phyloP scores from a whole-genome alignment of 1,139 yeast genomes.

The Geotrichum klebahnii region DNA sequence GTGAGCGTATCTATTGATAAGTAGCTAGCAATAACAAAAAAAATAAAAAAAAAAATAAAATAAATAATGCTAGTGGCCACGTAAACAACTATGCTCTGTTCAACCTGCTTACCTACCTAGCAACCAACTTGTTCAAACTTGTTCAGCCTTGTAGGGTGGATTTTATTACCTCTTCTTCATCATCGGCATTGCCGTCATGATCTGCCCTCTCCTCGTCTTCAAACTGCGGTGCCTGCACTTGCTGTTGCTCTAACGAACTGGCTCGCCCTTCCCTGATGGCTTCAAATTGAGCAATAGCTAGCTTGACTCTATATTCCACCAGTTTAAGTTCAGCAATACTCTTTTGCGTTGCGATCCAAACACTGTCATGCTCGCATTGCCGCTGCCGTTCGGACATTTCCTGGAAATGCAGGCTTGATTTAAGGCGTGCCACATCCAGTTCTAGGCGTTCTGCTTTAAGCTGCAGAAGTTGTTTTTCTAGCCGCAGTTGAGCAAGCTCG shows the following conservation, averaged over 20 bases:
- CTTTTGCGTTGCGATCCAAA: neutral
- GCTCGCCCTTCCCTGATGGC: neutral
- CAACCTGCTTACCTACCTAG: too few relatives aligned
- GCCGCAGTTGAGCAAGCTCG: neutral
- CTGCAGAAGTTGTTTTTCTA: conserved; percentile 3
- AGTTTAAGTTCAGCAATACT: conserved; percentile 11
- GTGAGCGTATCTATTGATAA: too few relatives aligned
- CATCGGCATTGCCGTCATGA: too few relatives aligned
- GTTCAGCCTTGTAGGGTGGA: too few relatives aligned
- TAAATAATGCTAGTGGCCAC: too few relatives aligned
- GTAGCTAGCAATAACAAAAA: too few relatives aligned
- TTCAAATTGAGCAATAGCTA: conserved; percentile 4
- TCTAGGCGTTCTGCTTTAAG: conserved; percentile 13
- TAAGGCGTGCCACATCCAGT: conserved; percentile 14
- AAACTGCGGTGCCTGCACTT: neutral
- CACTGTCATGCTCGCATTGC: neutral
- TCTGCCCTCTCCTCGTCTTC: too few relatives aligned
- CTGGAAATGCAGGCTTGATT: conserved; percentile 3
- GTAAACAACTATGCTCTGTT: too few relatives aligned
- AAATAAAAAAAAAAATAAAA: too few relatives aligned
- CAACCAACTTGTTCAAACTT: too few relatives aligned
- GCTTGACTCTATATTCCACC: conserved; percentile 3
- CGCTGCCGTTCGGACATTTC: neutral
- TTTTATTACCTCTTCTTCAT: too few relatives aligned
- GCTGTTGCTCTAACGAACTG: neutral